Percentiles rank a stretch among this genome's conserved stretches.
phyloP scores from a whole-genome alignment of 306 rosid species.

The Castanea mollissima region DNA sequence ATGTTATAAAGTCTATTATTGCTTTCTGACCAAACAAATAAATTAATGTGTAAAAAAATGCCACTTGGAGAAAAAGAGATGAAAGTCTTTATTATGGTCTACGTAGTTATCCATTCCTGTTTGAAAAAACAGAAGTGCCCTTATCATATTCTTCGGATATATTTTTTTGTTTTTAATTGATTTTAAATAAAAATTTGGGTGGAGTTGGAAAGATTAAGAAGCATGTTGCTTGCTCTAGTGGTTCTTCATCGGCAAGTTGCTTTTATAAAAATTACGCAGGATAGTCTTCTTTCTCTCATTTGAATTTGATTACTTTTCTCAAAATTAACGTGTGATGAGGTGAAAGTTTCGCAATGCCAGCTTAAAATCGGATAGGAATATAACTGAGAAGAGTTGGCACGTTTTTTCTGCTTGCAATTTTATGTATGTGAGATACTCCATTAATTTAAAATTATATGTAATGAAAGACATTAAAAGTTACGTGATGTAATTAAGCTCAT shows the following conservation, averaged over 20 bases:
- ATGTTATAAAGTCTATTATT: no score
- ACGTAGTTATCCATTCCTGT: not conserved
- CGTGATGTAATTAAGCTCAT: no score
- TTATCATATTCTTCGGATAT: not conserved
- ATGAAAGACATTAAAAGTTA: no score
- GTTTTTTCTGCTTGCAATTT: not conserved
- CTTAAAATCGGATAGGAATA: constrained; percentile 4
- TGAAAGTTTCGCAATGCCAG: constrained; percentile 26
- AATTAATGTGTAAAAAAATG: not conserved
- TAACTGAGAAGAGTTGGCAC: not conserved
- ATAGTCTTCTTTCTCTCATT: constrained; percentile 25
- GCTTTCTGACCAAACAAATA: no score
- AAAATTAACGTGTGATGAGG: constrained; percentile 7
- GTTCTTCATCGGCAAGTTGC: constrained; percentile 23
- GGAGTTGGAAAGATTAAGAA: constrained; percentile 14
- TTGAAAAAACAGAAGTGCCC: not conserved
- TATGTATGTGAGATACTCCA: no score
- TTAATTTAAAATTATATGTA: no score
- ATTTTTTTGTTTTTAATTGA: no score
- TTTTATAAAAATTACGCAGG: constrained; percentile 12
- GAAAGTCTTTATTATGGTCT: not conserved
- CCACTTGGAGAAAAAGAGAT: not conserved
- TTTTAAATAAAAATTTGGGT: not conserved
- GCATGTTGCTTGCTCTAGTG: constrained; percentile 17
- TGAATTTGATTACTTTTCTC: not conserved